These are phyloP conservation scores for Brasenia schreberi DNA, from an alignment of 164 flowering plant species.

Conservation along the genomic window DNA sequence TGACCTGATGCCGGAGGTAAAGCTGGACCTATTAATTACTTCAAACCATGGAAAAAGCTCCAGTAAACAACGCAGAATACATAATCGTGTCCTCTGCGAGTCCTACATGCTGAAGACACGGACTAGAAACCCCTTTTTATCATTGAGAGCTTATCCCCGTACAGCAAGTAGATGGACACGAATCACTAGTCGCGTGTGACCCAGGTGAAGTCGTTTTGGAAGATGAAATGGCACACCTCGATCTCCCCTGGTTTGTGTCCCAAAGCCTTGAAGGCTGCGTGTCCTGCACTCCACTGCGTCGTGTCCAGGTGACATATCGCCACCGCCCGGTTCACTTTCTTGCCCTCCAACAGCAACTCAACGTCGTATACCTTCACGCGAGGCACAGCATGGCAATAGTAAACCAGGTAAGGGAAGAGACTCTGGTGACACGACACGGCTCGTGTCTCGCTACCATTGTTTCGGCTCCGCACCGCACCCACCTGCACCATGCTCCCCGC, in stretches of 20 bases:
- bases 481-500: conserved; percentile 35
- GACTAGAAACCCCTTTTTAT: too few relatives aligned
- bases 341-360: conserved; percentile 38
- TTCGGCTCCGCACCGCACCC: conserved; percentile 51
- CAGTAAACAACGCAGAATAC: too few relatives aligned
- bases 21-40: too few relatives aligned
- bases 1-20: too few relatives aligned
- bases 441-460: conserved; percentile 27
- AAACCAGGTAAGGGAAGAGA: conserved; percentile 63
- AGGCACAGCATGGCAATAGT: conserved; percentile 92
- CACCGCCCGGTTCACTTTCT: conserved; percentile 45
- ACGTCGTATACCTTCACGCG: conserved; percentile 68
- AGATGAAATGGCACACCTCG: conserved; percentile 38
- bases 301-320: conserved; percentile 91
- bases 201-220: conserved; percentile 28
- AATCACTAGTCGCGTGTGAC: background rate
- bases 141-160: too few relatives aligned
- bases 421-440: conserved; percentile 88
- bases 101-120: too few relatives aligned
- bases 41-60: too few relatives aligned
- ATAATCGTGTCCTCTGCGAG: too few relatives aligned
- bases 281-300: conserved; percentile 57
- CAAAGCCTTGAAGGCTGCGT: conserved; percentile 69
- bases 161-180: too few relatives aligned
- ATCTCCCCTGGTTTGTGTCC: conserved; percentile 67